These are phyloP conservation scores for Neckera pumila DNA, from an alignment of 225 moss, liverwort and hornwort genomes.

Conservation along the genomic window DNA sequence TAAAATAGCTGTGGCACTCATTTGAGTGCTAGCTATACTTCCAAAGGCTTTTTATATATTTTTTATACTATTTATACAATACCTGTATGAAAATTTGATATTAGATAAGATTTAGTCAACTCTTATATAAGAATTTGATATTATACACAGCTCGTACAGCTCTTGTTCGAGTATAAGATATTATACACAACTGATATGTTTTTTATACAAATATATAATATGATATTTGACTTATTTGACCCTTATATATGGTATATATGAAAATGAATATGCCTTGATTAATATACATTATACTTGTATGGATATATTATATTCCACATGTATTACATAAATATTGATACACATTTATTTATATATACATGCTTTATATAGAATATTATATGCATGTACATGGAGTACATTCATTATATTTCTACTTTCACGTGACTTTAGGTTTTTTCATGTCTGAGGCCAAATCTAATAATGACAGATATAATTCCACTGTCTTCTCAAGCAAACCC, in stretches of 20 bases:
- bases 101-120: rapidly evolving
- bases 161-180: not conserved
- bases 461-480: too few relatives aligned
- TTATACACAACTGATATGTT: not conserved
- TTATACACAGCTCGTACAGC: not conserved
- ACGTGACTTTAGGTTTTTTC: rapidly evolving
- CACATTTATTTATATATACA: not conserved
- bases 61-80: rapidly evolving
- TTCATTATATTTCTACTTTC: not conserved
- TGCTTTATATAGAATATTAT: too few relatives aligned
- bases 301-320: rapidly evolving
- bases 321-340: not conserved
- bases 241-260: too few relatives aligned
- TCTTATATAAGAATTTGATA: not conserved
- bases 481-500: too few relatives aligned
- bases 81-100: not conserved
- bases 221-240: not conserved
- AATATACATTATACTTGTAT: not conserved
- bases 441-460: rapidly evolving
- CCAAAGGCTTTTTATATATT: rapidly evolving
- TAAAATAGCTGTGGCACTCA: rapidly evolving
- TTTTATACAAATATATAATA: not conserved
- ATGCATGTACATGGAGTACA: rapidly evolving
- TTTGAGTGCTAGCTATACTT: not conserved
- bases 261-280: too few relatives aligned